These are phyloP conservation scores for Ceratocystis diversiconidia DNA, from an alignment of 2,329 filamentous ascomycete genomes.

Conservation along the genomic window DNA sequence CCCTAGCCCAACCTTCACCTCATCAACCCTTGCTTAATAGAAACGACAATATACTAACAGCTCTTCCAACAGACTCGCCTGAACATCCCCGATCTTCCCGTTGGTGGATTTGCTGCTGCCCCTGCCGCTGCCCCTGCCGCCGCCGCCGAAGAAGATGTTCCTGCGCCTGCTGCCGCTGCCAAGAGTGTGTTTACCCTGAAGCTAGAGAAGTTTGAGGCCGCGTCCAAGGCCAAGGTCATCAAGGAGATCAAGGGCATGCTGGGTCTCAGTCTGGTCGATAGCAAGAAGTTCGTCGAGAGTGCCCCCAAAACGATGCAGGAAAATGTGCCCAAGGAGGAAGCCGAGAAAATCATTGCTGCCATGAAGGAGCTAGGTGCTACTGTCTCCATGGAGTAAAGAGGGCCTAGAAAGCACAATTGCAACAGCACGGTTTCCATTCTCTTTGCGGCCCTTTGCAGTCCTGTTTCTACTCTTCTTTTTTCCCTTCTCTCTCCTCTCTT, in stretches of 20 bases:
- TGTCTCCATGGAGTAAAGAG: conserved; percentile 70
- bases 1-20: not conserved
- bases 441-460: conserved; percentile 2
- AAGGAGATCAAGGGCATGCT: conserved; percentile 98
- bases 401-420: too few relatives aligned
- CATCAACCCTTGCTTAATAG: not conserved
- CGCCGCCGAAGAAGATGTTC: conserved; percentile 57
- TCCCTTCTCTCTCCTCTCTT: not conserved
- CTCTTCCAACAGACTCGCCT: conserved; percentile 30
- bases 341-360: conserved; percentile 91
- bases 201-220: conserved; percentile 76
- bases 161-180: conserved; percentile 79
- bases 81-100: conserved; percentile 94
- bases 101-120: conserved; percentile 71
- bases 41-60: not conserved
- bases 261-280: conserved; percentile 90
- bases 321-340: conserved; percentile 95
- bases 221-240: conserved; percentile 94
- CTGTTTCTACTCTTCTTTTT: not conserved
- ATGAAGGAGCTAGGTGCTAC: conserved; percentile 88
- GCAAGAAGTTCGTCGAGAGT: conserved; percentile 99
- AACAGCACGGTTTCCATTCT: not conserved
- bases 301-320: conserved; percentile 99
- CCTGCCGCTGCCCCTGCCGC: conserved; percentile 45
- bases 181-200: conserved; percentile 96